Percentiles rank a stretch among this genome's conserved stretches.
Evolutionary conservation across 2,329 filamentous ascomycete species (phyloP).

Genomic region (Dryadomyces quercivorus): DNA sequence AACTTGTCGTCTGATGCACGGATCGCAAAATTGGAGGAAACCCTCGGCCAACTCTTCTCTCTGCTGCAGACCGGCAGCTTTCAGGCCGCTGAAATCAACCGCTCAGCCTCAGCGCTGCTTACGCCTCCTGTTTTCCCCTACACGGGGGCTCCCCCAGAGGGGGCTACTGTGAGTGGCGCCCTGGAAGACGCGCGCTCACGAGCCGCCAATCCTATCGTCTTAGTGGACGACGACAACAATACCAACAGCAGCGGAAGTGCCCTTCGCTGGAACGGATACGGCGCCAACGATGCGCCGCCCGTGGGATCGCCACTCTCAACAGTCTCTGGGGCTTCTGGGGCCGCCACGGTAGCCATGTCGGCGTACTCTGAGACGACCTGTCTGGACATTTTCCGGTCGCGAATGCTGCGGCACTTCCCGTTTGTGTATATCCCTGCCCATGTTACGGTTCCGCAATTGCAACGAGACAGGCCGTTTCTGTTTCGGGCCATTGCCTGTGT

Average conservation of each 20-base stretch:
- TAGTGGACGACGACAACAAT: background rate
- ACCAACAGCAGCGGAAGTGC: background rate
- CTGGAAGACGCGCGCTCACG: too few species aligned
- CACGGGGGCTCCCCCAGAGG: too few species aligned
- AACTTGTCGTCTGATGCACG: slow-evolving; percentile 15
- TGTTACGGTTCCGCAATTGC: slow-evolving; percentile 19
- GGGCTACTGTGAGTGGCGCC: too few species aligned
- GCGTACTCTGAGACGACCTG: slow-evolving; percentile 3
- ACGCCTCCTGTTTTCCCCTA: too few species aligned
- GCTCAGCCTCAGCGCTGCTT: too few species aligned
- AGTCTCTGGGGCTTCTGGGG: background rate
- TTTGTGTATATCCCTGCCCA: slow-evolving; percentile 20
- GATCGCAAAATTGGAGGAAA: slow-evolving; percentile 22
- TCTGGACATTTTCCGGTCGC: slow-evolving; percentile 18
- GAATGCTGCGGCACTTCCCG: slow-evolving; percentile 23
- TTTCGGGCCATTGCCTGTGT: slow-evolving; percentile 24
- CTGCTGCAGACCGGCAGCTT: slow-evolving; percentile 5
- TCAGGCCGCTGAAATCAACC: background rate
- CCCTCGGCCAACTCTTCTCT: slow-evolving; percentile 14
- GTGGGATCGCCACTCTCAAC: background rate
- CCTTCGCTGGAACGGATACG: background rate
- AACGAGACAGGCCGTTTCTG: slow-evolving; percentile 19
- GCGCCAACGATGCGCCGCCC: background rate
- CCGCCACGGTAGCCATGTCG: background rate
- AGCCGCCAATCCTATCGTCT: too few species aligned